Conservation (phyloP, 306 rosid species). For the Fragaria nilgerrensis region DNA sequence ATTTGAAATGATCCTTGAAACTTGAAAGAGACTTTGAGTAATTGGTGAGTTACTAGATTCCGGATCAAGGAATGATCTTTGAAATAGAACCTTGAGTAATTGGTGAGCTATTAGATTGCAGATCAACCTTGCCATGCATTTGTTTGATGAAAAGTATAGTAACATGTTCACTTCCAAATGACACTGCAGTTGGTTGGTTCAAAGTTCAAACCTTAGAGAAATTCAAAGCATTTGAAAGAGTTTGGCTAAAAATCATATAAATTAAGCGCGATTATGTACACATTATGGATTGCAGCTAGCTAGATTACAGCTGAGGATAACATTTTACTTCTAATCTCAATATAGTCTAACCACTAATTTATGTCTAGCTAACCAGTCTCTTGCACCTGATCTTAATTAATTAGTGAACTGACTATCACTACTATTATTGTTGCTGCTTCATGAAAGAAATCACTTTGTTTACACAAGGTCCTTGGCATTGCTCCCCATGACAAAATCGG, state of each 20-base stretch:
- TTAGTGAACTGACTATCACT: background rate
- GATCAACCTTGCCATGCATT: background rate
- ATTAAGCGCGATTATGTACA: background rate
- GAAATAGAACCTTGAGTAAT: background rate
- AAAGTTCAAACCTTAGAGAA: no score
- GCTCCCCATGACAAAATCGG: slow-evolving; percentile 67
- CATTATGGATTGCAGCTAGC: background rate
- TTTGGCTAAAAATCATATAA: background rate
- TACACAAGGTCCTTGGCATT: slow-evolving; percentile 74
- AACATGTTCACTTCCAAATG: background rate
- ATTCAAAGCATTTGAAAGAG: background rate
- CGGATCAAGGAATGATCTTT: background rate
- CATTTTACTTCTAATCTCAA: background rate
- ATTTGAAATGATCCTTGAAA: no score
- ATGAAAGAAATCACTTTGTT: slow-evolving; percentile 52
- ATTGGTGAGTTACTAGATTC: no score
- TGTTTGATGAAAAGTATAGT: background rate
- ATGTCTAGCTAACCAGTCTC: background rate
- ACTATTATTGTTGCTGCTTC: slow-evolving; percentile 31
- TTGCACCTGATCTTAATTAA: background rate
- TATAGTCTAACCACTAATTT: background rate
- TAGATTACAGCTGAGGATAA: background rate
- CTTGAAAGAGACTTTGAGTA: no score
- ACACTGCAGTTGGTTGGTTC: background rate
- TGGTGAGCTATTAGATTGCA: background rate